These are phyloP conservation scores for Phytopythium sindhum DNA, from an alignment of 352 stramenopile species.

Conservation along the genomic window DNA sequence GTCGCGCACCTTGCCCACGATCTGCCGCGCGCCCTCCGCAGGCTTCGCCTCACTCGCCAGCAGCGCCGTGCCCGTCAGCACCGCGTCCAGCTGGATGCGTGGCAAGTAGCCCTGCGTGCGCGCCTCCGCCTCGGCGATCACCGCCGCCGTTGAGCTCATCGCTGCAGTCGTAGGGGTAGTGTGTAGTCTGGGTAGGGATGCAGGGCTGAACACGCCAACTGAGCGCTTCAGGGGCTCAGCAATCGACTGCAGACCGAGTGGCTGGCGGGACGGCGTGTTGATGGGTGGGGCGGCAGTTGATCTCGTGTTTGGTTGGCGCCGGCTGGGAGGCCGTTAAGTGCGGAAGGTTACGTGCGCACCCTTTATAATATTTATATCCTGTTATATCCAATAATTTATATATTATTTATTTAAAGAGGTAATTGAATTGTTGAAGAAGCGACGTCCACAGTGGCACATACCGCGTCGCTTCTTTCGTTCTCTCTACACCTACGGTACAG, in stretches of 20 bases:
- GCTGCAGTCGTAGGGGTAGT: background rate
- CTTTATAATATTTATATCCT: background rate
- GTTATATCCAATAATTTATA: background rate
- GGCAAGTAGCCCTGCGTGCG: conserved; percentile 70
- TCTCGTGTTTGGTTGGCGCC: background rate
- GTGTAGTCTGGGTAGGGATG: background rate
- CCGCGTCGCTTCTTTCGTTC: too few relatives aligned
- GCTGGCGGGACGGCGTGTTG: background rate
- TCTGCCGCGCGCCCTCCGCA: conserved; percentile 46
- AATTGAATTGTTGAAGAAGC: conserved; percentile 1
- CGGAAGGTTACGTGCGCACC: background rate
- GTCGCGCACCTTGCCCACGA: conserved; percentile 90
- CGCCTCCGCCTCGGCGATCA: conserved; percentile 44
- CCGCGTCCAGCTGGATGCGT: conserved; percentile 40
- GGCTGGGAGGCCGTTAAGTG: too few relatives aligned
- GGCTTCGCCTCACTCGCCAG: conserved; percentile 26
- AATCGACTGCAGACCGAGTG: background rate
- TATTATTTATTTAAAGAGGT: background rate
- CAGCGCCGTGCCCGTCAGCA: conserved; percentile 62
- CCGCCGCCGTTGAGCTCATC: conserved; percentile 30
- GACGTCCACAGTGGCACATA: too few relatives aligned
- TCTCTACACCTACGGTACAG: too few relatives aligned
- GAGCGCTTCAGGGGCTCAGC: background rate
- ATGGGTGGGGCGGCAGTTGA: background rate
- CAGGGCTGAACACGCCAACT: background rate